Conservation (phyloP, 2,329 filamentous ascomycete species). For the Colletotrichum gloeosporioides region DNA sequence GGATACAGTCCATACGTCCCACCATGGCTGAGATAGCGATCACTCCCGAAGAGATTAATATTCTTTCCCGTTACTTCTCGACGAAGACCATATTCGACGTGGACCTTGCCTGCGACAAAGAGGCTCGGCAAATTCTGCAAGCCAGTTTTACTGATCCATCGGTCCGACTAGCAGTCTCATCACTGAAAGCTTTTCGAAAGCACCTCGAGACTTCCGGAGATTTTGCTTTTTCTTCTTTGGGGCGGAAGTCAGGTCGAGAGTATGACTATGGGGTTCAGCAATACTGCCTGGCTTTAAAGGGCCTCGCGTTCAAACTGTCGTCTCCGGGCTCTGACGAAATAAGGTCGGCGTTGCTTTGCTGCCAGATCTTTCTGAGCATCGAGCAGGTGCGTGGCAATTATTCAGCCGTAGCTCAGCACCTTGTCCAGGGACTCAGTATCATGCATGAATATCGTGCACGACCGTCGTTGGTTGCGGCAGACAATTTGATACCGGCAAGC, state of each 20-base stretch:
- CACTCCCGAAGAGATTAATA: slow-evolving; percentile 32
- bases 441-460: slow-evolving; percentile 45
- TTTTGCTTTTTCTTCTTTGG: slow-evolving; percentile 22
- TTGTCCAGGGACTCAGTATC: slow-evolving; percentile 47
- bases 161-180: slow-evolving; percentile 43
- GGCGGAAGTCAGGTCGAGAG: slow-evolving; percentile 25
- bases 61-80: slow-evolving; percentile 44
- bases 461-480: slow-evolving; percentile 31
- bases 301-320: slow-evolving; percentile 43
- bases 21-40: slow-evolving; percentile 16
- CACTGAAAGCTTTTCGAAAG: slow-evolving; percentile 44
- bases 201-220: slow-evolving; percentile 40
- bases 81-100: slow-evolving; percentile 47
- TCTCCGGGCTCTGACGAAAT: slow-evolving; percentile 32
- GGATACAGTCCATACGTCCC: slow-evolving; percentile 24
- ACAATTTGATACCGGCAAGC: slow-evolving; percentile 35
- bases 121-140: slow-evolving; percentile 44
- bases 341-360: slow-evolving; percentile 48
- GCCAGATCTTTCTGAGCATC: slow-evolving; percentile 52
- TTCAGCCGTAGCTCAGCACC: slow-evolving; percentile 45
- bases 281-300: slow-evolving; percentile 45
- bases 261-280: slow-evolving; percentile 43
- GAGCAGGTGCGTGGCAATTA: slow-evolving; percentile 47
- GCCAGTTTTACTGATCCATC: slow-evolving; percentile 39
- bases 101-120: slow-evolving; percentile 39